Evolutionary conservation across 805 yeast species (phyloP), one percentile per base, ranked within the genome.

Genomic region (Kregervanrija delftensis): DNA sequence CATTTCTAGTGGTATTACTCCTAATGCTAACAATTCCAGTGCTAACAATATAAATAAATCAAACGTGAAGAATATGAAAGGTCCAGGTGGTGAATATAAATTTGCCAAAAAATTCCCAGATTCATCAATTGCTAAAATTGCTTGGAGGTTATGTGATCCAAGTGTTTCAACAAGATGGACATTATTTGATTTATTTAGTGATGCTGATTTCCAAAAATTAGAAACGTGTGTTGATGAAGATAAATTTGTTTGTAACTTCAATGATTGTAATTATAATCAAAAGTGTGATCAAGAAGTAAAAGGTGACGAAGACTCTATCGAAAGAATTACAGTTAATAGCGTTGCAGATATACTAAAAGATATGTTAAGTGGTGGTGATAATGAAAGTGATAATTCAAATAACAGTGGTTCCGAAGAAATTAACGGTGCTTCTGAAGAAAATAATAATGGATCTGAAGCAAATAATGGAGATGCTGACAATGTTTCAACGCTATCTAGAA

Each of bases 71-170:
- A 30, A 17, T 32, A 34, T 50, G 11, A 58, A 54, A 46, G 89
- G 88, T 0, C 93, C 93, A 1, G 90, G 91, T 11, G 58, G 74
- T 4, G 93, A 86, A 56, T 83, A 79, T 60, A 78, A 76, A 53
- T 77, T 77, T 71, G 89, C 88, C 0, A 73, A 77, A 45, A 79
- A 72, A 48, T 83, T 85, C 61, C 74, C 73, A 31, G 72, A 74
- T 37, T 60, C 74, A 1, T 81, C 81, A 11, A 80, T 83, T 17
- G 77, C 89, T 1, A 71, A 93, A 54, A 79, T 82, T 5, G 89
- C 89, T 1, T 85, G 91, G 90, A 76, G 86, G 58, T 65, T 86
- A 43, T 76, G 83, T 52, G 90, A 85, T 59, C 86, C 88, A 5
- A 67, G 76, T 14, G 67, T 74, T 1, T 56, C 57, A 1, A 68